Conservation (phyloP, 2,329 filamentous ascomycete species). For the Aspergillaceae sp. region DNA sequence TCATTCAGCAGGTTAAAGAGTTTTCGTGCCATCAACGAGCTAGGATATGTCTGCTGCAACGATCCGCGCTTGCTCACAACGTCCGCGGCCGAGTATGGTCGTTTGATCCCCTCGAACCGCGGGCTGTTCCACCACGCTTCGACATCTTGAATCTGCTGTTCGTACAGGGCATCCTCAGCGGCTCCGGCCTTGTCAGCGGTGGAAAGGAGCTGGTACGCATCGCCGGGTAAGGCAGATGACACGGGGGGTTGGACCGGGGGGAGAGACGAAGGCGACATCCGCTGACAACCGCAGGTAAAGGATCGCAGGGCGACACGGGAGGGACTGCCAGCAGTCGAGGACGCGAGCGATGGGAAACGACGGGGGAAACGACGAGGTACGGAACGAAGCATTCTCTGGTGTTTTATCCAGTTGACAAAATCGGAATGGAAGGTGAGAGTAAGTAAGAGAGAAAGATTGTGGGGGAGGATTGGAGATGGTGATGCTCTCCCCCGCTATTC, state of each 20-base stretch:
- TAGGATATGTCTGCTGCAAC: conserved; percentile 78
- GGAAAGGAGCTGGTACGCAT: conserved; percentile 77
- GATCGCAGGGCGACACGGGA: conserved; percentile 22
- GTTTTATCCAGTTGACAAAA: neutral
- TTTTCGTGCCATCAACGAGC: conserved; percentile 90
- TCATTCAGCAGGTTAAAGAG: conserved; percentile 82
- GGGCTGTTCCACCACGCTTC: conserved; percentile 84
- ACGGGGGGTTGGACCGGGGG: conserved; percentile 53
- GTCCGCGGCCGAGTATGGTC: conserved; percentile 82
- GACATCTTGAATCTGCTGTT: conserved; percentile 74
- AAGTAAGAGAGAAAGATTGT: neutral
- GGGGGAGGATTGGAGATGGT: neutral
- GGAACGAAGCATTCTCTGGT: conserved; percentile 26
- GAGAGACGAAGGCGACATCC: conserved; percentile 44
- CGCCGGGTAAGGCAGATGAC: conserved; percentile 54
- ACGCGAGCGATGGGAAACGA: conserved; percentile 15
- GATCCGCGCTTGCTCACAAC: conserved; percentile 89
- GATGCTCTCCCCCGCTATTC: conserved; percentile 1
- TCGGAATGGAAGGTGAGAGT: neutral
- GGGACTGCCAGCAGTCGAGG: conserved; percentile 13
- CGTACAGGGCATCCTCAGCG: conserved; percentile 77
- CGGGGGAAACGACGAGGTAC: conserved; percentile 29
- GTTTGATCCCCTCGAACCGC: conserved; percentile 79
- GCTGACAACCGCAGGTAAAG: conserved; percentile 31
- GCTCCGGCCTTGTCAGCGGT: conserved; percentile 67